A percentile compares a stretch with the other conserved stretches of the same genome.
Conservation (phyloP, 768 basidiomycete genomes). For the Thelephora ganbajun region DNA sequence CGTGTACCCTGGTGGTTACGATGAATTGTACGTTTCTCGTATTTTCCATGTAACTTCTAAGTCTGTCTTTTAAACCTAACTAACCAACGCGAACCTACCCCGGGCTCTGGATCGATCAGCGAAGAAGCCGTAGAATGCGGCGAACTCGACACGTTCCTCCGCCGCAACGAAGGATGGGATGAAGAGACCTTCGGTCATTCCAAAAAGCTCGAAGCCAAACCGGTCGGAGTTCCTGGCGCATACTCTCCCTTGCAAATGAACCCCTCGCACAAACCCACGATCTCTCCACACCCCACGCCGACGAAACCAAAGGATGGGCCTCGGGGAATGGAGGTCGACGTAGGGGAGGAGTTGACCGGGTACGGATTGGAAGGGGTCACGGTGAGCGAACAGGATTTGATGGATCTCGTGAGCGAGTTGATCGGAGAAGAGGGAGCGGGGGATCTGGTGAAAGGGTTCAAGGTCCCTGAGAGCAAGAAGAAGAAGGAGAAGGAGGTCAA, state of each 20-base stretch:
- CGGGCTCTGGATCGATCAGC: constrained; percentile 22
- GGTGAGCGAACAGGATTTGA: constrained; percentile 63
- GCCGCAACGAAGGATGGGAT: constrained; percentile 63
- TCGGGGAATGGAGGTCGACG: constrained; percentile 46
- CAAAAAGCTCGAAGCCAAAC: constrained; percentile 34
- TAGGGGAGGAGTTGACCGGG: constrained; percentile 53
- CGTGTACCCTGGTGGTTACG: constrained; percentile 40
- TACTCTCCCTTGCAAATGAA: constrained; percentile 66
- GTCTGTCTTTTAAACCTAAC: no score
- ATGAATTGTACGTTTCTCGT: constrained; percentile 28
- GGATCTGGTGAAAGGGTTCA: constrained; percentile 54
- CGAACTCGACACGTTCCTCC: constrained; percentile 58
- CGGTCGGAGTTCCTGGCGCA: constrained; percentile 75
- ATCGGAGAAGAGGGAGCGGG: constrained; percentile 69
- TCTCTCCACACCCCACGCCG: constrained; percentile 18
- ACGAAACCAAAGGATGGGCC: constrained; percentile 36
- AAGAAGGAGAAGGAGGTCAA: constrained; percentile 5
- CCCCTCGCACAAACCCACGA: constrained; percentile 47
- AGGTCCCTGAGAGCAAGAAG: neutral
- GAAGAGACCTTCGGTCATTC: constrained; percentile 22
- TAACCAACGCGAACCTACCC: no score
- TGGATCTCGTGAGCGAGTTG: constrained; percentile 55
- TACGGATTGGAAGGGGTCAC: constrained; percentile 66
- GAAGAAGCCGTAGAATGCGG: constrained; percentile 77
- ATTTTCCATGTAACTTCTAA: constrained; percentile 1